Evolutionary conservation across 2,329 filamentous ascomycete species (phyloP), one percentile per base, ranked within the genome.

Genomic region (Xylariaceae sp.): DNA sequence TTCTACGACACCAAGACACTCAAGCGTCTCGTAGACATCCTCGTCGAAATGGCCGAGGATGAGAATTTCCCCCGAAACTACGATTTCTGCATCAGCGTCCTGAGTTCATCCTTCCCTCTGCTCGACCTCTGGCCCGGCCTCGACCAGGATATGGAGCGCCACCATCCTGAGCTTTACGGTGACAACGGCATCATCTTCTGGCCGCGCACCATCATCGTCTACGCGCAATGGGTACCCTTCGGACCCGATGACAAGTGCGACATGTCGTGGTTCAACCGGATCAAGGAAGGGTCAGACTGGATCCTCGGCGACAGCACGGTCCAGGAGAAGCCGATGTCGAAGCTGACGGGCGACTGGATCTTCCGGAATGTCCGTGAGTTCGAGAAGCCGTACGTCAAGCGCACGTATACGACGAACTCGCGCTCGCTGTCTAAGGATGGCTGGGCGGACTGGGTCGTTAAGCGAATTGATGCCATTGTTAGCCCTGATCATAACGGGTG

Each of bases 221-320:
- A 78, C 48, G 79, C 78, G 3, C 78, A 81, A 60, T 81, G 76
- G 75, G 76, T 78, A 1, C 77, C 77, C 0, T 72, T 76, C 15
- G 67, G 55, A 55, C 66, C 67, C 55, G 66, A 64, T 1, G 76
- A 78, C 62, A 64, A 63, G 54, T 74, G 74, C 59, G 73, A 75
- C 50, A 67, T 44, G 59, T 65, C 64, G 64, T 71, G 68, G 68
- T 71, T 71, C 59, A 66, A 70, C 47, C 63, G 65, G 6, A 68
- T 71, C 55, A 67, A 74, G 51, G 68, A 68, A 7, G 78, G 75
- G 65, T 79, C 79, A 49, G 66, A 76, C 50, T 68, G 70, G 30
- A 63, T 78, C 9, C 66, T 73, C 8, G 66, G 72, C 1, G 68
- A 70, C 9, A 72, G 66, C 57, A 68, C 70, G 15, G 72, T 74